A percentile compares a stretch with the other conserved stretches of the same genome.
Conservation (phyloP, 2,329 filamentous ascomycete species). For the Nannizziopsis barbatae region DNA sequence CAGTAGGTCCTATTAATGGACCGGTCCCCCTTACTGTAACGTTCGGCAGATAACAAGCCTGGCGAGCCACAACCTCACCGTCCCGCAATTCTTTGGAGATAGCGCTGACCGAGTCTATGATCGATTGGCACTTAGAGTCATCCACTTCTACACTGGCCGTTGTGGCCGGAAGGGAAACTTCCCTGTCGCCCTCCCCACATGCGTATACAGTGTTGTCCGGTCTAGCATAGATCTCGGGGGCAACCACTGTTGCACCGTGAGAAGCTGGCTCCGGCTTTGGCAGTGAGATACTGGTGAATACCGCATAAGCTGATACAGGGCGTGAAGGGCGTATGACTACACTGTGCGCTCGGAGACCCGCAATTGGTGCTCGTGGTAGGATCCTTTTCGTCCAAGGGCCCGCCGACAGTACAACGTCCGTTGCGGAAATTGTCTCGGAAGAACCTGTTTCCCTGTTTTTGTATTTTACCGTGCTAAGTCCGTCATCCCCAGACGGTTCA, state of each 20-base stretch:
- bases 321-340: conserved; percentile 49
- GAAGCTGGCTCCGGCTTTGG: conserved; percentile 37
- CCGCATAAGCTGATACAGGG: conserved; percentile 39
- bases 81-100: conserved; percentile 50
- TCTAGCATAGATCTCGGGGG: conserved; percentile 87
- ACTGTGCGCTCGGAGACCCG: conserved; percentile 50
- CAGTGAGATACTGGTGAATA: conserved; percentile 74
- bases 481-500: conserved; percentile 38
- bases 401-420: conserved; percentile 49
- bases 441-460: conserved; percentile 41
- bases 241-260: conserved; percentile 51
- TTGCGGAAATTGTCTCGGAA: conserved; percentile 44
- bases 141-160: conserved; percentile 69
- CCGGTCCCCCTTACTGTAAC: conserved; percentile 48
- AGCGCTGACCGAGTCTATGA: conserved; percentile 61
- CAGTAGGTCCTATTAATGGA: conserved; percentile 67
- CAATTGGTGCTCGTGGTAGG: conserved; percentile 46
- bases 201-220: conserved; percentile 85
- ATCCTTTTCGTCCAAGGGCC: conserved; percentile 51
- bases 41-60: conserved; percentile 88
- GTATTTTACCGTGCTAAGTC: conserved; percentile 55
- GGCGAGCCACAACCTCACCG: conserved; percentile 59
- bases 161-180: conserved; percentile 61
- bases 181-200: conserved; percentile 76
- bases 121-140: conserved; percentile 65